A percentile compares a stretch with the other conserved stretches of the same genome.
Evolutionary conservation across 108 stramenopile genomes (phyloP).

Genomic region (Fistulifera pelliculosa): DNA sequence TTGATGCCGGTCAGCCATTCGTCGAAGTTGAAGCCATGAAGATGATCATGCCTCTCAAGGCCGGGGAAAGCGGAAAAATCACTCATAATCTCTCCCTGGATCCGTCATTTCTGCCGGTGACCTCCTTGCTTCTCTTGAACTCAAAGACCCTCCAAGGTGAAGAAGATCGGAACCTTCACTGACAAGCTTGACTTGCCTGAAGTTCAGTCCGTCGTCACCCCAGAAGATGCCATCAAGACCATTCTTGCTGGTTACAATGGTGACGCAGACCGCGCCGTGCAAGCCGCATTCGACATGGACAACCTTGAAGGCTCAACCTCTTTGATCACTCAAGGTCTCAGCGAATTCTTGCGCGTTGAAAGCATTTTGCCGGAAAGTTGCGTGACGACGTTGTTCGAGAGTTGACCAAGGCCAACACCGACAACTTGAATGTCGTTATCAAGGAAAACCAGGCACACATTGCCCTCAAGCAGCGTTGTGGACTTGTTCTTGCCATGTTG

Average conservation of each 20-base stretch:
- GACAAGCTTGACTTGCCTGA: conserved; percentile 62
- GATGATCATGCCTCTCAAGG: conserved; percentile 95
- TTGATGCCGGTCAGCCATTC: conserved; percentile 83
- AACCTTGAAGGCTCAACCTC: conserved; percentile 45
- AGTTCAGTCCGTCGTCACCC: conserved; percentile 21
- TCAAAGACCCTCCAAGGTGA: conserved; percentile 94
- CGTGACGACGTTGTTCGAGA: conserved; percentile 84
- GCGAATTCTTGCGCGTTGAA: conserved; percentile 86
- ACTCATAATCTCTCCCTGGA: conserved; percentile 87
- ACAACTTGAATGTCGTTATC: conserved; percentile 72
- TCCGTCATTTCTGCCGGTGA: conserved; percentile 94
- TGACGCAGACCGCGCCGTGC: conserved; percentile 47
- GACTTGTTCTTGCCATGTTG: conserved; percentile 61
- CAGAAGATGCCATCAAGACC: conserved; percentile 39
- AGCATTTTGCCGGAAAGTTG: conserved; percentile 62
- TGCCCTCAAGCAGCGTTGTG: conserved; percentile 36
- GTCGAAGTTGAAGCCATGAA: conserved; percentile 96
- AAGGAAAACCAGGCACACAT: conserved; percentile 73
- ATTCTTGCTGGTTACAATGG: conserved; percentile 67
- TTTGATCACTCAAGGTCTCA: conserved; percentile 48
- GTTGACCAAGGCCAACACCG: conserved; percentile 73
- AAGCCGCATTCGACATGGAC: conserved; percentile 33
- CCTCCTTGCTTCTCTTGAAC: conserved; percentile 85
- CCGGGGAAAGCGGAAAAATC: conserved; percentile 91
- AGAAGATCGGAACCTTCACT: conserved; percentile 83